Conservation (phyloP, 345 rosid species). For the Iberis pinnata region DNA sequence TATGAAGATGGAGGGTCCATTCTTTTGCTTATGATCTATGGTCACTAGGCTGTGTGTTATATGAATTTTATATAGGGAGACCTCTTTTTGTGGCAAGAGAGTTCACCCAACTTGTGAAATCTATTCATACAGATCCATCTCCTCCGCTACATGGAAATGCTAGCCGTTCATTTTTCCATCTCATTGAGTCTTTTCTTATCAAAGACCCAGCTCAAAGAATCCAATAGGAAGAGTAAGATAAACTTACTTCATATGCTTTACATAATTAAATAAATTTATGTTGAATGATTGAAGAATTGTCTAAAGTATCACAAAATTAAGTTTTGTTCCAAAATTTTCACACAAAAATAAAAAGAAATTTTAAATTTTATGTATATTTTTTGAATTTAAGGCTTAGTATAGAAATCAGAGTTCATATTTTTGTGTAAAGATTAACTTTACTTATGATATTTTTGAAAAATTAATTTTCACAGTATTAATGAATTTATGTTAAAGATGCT, state of each 20-base stretch:
- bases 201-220: conserved; percentile 95
- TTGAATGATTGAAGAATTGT: too few species aligned
- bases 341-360: too few species aligned
- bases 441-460: too few species aligned
- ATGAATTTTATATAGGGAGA: conserved; percentile 83
- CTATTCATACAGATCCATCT: conserved; percentile 79
- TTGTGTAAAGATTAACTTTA: too few species aligned
- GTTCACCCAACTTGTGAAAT: conserved; percentile 80
- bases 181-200: conserved; percentile 73
- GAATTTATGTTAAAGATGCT: too few species aligned
- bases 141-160: conserved; percentile 90
- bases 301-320: too few species aligned
- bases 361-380: too few species aligned
- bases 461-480: too few species aligned
- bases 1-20: conserved; percentile 94
- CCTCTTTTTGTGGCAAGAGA: conserved; percentile 89
- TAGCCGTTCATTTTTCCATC: conserved; percentile 68
- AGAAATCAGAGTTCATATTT: too few species aligned
- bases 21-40: conserved; percentile 97
- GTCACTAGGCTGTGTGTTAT: conserved; percentile 97
- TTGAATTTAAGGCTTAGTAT: too few species aligned
- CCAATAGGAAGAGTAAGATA: conserved; percentile 67
- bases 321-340: too few species aligned
- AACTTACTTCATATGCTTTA: conserved; percentile 52
- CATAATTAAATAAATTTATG: too few species aligned